phyloP scores from a whole-genome alignment of 2,329 filamentous ascomycete species.

The Aspergillus felis region DNA sequence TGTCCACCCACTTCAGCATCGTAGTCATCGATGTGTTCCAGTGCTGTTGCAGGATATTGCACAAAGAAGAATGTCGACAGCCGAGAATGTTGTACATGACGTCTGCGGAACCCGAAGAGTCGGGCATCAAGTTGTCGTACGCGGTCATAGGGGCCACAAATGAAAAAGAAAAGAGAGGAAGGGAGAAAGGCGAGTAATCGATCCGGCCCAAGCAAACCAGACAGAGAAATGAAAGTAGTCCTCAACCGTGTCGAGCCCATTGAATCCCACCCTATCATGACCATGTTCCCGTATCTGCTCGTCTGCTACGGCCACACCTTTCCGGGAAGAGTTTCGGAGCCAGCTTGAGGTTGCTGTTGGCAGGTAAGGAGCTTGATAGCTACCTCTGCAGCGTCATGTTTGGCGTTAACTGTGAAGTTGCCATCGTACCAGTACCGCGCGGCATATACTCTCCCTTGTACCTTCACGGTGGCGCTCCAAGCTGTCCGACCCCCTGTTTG shows the following conservation, averaged over 20 bases:
- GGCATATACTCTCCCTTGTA: constrained; percentile 61
- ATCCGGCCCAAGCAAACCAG: background rate
- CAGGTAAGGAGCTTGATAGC: constrained; percentile 46
- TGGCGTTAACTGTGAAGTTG: constrained; percentile 79
- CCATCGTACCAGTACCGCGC: constrained; percentile 92
- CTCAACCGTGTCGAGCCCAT: background rate
- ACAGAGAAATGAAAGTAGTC: background rate
- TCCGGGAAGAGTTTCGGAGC: constrained; percentile 13
- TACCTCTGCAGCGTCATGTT: constrained; percentile 85
- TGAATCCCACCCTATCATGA: background rate
- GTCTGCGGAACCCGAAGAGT: background rate
- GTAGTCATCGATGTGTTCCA: background rate
- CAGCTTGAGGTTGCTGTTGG: constrained; percentile 14
- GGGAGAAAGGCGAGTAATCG: background rate
- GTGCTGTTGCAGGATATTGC: background rate
- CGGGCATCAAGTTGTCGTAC: constrained; percentile 1
- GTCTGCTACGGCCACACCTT: constrained; percentile 19
- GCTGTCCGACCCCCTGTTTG: constrained; percentile 76
- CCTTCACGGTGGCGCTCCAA: constrained; percentile 78
- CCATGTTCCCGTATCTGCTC: constrained; percentile 10
- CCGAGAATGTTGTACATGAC: constrained; percentile 6
- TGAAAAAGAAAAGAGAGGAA: background rate
- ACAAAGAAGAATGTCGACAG: constrained; percentile 1
- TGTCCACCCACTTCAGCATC: background rate
- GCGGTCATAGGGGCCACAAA: background rate